Evolutionary conservation across 768 basidiomycete genomes (phyloP), one percentile per base, ranked within the genome.

Genomic region (Erythrobasidium yunnanense): DNA sequence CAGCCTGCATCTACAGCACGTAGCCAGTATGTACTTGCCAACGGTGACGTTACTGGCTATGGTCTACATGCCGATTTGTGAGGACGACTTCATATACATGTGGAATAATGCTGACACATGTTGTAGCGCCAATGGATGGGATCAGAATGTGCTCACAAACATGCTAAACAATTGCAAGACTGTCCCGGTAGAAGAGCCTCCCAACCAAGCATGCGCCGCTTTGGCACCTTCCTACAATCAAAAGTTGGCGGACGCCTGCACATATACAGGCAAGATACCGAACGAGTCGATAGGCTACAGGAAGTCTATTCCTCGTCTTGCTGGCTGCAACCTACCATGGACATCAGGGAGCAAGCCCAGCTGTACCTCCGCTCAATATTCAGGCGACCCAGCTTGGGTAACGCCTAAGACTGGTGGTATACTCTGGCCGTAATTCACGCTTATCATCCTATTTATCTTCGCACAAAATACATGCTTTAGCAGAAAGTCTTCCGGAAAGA

Each of bases 21-120:
- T 22, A 20, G 23, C 20, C 53, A 55, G 5, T 56, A 13, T 22
- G 38, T 45, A n/a, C 57, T 78, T 34, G 78, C 83, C 25, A 76
- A 82, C 68, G 84, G 84, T 50, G 84, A 85, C 71, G 79, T 80
- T 15, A 84, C 83, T 42, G 84, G 83, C 18, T 84, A 82, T 71
- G 83, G 83, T 72, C 80, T 83, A 68, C 82, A 83, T 71, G 82
- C 79, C 38, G 81, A 83, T 69, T 83, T 80, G 74, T 75, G 80
- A 58, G 54, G 34, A 18, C n/a, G 5, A 17, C 7, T 6, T 55
- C 27, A 18, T 6, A 55, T 5, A n/a, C n/a, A n/a, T n/a, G n/a
- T n/a, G n/a, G n/a, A n/a, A n/a, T n/a, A n/a, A n/a, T n/a, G n/a
- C n/a, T n/a, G n/a, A n/a, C n/a, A n/a, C 54, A 7, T 34, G n/a